Base-by-base conservation (phyloP, 2,329 filamentous ascomycete genomes). In the Ophiostoma pallidulum region DNA sequence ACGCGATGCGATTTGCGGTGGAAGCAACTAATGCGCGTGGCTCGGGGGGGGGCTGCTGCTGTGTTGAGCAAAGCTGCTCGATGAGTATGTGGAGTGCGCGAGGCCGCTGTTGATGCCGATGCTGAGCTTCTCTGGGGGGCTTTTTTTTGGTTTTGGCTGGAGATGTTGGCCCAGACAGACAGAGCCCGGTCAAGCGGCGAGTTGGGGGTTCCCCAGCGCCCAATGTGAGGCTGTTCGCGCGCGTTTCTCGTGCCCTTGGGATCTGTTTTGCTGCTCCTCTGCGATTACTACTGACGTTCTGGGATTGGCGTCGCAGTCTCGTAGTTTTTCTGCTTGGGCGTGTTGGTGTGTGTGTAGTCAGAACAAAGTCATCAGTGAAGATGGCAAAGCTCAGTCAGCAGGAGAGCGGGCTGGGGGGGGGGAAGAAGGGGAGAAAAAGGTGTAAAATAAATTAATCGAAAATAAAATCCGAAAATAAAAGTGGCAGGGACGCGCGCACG, bases 311-410 rank as follows among this genome's bases (percentile, higher is more conserved):
- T 28, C 22, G 12, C 22, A 19, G 22, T 14, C 29, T n/a, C 18
- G 29, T 33, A 28, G 22, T 19, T n/a, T 22, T 29, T 20, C 29
- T 16, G 19, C 31, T 45, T 45, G 14, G 41, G 20, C 14, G 14
- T 20, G 18, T 36, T 20, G 4, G 18, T 41, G 19, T 19, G 28
- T 48, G 41, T 38, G 32, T 41, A 51, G 50, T 51, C 50, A 49
- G 50, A 47, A 49, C 40, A 41, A 40, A 50, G 50, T 52, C 47
- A 52, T 47, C 46, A 19, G 26, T 18, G 20, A n/a, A 41, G 37
- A 49, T 36, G n/a, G 8, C 12, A 7, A 36, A 26, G 51, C 51
- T 50, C 51, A 52, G 51, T 52, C 51, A 52, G 48, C 51, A 52
- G 38, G 28, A 42, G 22, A 10, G 31, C 29, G 14, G 33, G 10